Conservation (phyloP, 1,284 basidiomycete species). For the Hypsizygus ulmarius region DNA sequence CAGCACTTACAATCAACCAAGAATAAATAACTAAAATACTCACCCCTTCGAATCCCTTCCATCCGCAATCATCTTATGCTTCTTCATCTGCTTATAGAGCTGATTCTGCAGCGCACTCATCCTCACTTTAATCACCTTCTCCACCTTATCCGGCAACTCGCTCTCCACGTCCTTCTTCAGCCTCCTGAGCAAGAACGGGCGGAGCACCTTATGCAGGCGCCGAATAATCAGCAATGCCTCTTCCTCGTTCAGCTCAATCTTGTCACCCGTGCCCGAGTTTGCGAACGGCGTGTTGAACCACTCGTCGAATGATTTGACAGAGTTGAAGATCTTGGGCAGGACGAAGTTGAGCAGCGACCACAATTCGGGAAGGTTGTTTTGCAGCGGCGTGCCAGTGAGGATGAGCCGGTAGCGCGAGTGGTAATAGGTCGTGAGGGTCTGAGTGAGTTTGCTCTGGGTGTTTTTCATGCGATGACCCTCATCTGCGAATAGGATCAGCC, state of each 20-base stretch:
- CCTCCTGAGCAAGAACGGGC: conserved; percentile 94
- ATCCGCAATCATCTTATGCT: conserved; percentile 94
- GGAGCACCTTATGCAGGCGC: conserved; percentile 96
- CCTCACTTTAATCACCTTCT: conserved; percentile 98
- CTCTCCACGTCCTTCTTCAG: conserved; percentile 99
- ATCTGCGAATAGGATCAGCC: conserved; percentile 43
- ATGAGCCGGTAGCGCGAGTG: conserved; percentile 93
- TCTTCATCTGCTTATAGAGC: conserved; percentile 98
- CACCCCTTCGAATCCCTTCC: conserved; percentile 78
- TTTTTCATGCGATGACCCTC: conserved; percentile 99
- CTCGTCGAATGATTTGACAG: conserved; percentile 98
- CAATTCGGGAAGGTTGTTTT: conserved; percentile 98
- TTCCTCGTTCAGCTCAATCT: conserved; percentile 99
- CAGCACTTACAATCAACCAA: not conserved
- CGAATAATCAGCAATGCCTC: conserved; percentile 97
- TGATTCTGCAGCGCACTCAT: conserved; percentile 96
- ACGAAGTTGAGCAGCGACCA: conserved; percentile 99
- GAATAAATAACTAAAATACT: conserved; percentile 18
- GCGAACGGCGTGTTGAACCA: conserved; percentile 99
- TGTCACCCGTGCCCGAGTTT: conserved; percentile 93
- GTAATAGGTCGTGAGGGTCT: conserved; percentile 93
- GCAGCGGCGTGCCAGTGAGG: conserved; percentile 95
- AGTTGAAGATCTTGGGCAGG: conserved; percentile 98
- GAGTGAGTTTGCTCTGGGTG: conserved; percentile 91
- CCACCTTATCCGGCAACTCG: conserved; percentile 98